phyloP scores from a whole-genome alignment of 208 protist species.

The Crithidia fasciculata region DNA sequence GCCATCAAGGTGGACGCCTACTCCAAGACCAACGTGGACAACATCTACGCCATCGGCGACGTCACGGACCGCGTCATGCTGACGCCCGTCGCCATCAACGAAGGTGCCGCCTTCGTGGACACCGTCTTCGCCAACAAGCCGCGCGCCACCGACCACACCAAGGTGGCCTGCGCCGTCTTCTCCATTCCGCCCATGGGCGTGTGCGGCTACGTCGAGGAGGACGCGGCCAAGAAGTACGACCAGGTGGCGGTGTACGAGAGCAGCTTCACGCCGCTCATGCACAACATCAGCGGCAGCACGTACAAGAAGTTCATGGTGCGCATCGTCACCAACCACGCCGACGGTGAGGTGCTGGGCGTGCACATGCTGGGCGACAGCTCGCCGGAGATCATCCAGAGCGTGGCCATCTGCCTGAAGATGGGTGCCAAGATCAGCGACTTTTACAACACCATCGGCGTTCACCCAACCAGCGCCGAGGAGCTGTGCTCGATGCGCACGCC shows the following conservation, averaged over 20 bases:
- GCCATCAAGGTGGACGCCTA: conserved; percentile 92
- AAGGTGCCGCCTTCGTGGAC: conserved; percentile 80
- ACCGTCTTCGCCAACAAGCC: conserved; percentile 85
- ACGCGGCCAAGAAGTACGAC: conserved; percentile 66
- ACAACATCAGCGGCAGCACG: conserved; percentile 85
- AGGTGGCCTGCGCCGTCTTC: conserved; percentile 92
- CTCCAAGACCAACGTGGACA: conserved; percentile 94
- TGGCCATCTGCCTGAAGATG: conserved; percentile 90
- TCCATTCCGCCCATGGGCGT: conserved; percentile 90
- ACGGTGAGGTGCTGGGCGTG: conserved; percentile 85
- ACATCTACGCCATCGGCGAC: conserved; percentile 99
- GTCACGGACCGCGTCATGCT: conserved; percentile 91
- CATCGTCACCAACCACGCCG: conserved; percentile 80
- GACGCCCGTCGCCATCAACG: conserved; percentile 92
- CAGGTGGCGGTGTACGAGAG: conserved; percentile 86
- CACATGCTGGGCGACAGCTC: conserved; percentile 88
- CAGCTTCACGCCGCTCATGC: conserved; percentile 88
- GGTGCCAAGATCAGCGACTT: conserved; percentile 95
- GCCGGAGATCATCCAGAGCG: conserved; percentile 92
- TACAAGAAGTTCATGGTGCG: conserved; percentile 91
- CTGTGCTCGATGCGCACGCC: conserved; percentile 90
- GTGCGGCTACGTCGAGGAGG: conserved; percentile 87
- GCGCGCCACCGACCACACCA: conserved; percentile 75
- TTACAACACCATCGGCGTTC: conserved; percentile 95
- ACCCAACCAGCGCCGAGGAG: conserved; percentile 96